Base-by-base conservation (phyloP, 2,329 filamentous ascomycete genomes). In the Neospermospora avenae region DNA sequence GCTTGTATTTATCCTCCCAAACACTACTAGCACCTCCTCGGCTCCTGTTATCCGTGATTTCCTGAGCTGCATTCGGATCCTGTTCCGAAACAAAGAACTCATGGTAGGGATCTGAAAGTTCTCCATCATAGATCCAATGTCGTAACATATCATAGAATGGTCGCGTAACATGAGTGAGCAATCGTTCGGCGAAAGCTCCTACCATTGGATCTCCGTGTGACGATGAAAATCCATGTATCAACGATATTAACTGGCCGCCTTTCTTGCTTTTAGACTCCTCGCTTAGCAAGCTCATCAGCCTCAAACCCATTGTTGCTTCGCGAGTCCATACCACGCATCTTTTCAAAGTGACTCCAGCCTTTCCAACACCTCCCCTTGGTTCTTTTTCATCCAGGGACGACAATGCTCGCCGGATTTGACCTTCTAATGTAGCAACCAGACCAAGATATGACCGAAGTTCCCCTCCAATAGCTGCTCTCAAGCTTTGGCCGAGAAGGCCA, bases 71-170 rank as follows among this genome's bases (percentile, higher is more conserved):
- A 48, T 77, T 76, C 4, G 84, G 81, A 55, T 87, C 84, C 67
- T 93, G 91, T 73, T 97, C 91, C 20, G 86, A 86, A 20, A 99
- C 93, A 69, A 99, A 98, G 75, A 99, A 99, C 71, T 99, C 95
- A 58, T 86, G 82, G 70, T 93, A 97, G 0, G 96, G 95, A 74
- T 99, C 95, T n/a, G 91, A 92, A 14, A 99, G 82, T 77, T 99
- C 96, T 62, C 95, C 95, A 70, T 99, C 93, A 71, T 99, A 99
- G 54, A 99, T 96, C 95, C 95, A 99, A 69, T 91, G 89, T 57
- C 92, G 86, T 57, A 99, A 80, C 78, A 99, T 97, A 69, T 96
- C 91, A 74, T 99, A 99, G 72, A 99, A 99, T 0, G 96, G 96
- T 16, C 90, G 83, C 1, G 95, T 97, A 57, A 99, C 90, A 69